phyloP scores from a whole-genome alignment of 192 early-diverging fungal species.

The Ramicandelaber brevisporus region DNA sequence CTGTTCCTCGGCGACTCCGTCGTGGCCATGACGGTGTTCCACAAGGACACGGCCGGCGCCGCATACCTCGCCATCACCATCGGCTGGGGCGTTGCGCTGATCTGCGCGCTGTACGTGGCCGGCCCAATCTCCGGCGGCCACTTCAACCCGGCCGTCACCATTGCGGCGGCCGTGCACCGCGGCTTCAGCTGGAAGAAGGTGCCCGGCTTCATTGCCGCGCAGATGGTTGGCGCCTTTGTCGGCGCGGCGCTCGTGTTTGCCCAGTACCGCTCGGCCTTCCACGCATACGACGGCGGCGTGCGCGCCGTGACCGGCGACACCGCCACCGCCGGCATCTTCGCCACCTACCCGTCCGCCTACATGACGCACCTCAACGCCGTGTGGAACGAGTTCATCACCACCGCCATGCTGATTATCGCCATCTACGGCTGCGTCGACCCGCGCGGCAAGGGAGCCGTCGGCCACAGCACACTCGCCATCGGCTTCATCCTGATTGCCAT shows the following conservation, averaged over 20 bases:
- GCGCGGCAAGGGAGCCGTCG: constrained; percentile 23
- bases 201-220: constrained; percentile 29
- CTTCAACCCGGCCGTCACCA: constrained; percentile 51
- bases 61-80: constrained; percentile 26
- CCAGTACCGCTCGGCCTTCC: constrained; percentile 28
- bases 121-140: constrained; percentile 47
- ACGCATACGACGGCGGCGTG: constrained; percentile 21
- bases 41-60: constrained; percentile 11
- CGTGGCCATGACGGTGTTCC: constrained; percentile 18
- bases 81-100: constrained; percentile 34
- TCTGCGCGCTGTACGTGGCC: constrained; percentile 29
- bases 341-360: constrained; percentile 25
- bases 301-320: constrained; percentile 14
- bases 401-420: constrained; percentile 31
- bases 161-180: constrained; percentile 32
- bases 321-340: constrained; percentile 34
- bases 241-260: constrained; percentile 42
- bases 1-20: constrained; percentile 38
- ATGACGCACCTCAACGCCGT: constrained; percentile 26
- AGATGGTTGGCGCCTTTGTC: constrained; percentile 41
- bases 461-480: constrained; percentile 24
- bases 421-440: constrained; percentile 34
- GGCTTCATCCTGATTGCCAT: constrained; percentile 32
- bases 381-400: constrained; percentile 37
- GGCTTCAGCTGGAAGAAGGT: constrained; percentile 45